Conservation (phyloP, 495 filamentous ascomycete species). For the Tuber brumale region DNA sequence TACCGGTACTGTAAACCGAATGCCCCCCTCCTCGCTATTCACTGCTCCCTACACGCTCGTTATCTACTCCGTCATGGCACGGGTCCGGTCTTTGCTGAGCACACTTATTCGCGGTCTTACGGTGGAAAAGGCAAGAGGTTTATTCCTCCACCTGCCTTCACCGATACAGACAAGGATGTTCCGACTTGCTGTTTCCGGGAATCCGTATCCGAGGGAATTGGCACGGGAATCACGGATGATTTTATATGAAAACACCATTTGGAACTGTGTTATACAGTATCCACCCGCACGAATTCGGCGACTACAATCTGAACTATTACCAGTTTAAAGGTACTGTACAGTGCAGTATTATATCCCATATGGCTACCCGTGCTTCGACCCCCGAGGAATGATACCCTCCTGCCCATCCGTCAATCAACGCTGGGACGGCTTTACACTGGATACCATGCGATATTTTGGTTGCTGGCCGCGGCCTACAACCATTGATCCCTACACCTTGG, state of each 20-base stretch:
- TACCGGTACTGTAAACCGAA: neutral
- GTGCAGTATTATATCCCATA: neutral
- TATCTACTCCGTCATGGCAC: too few species aligned
- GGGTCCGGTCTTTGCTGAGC: neutral
- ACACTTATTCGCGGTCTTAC: neutral
- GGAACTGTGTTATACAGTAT: neutral
- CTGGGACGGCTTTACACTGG: neutral
- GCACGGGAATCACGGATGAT: neutral
- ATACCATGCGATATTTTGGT: neutral
- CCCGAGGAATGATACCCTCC: too few species aligned
- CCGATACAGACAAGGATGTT: neutral
- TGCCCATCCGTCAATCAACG: neutral
- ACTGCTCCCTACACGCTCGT: neutral
- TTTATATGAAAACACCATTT: neutral
- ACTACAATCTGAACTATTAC: neutral
- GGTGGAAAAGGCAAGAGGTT: too few species aligned
- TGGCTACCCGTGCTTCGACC: too few species aligned
- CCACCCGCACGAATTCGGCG: neutral
- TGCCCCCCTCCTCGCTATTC: neutral
- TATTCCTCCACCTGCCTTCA: too few species aligned
- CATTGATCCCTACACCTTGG: neutral
- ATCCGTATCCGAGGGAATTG: neutral
- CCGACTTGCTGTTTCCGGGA: neutral
- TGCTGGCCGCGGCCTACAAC: neutral
- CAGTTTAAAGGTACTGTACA: neutral